Percentiles rank a stretch among this genome's conserved stretches.
Evolutionary conservation across 2,329 filamentous ascomycete species (phyloP).

Genomic region (Xylariaceae sp.): DNA sequence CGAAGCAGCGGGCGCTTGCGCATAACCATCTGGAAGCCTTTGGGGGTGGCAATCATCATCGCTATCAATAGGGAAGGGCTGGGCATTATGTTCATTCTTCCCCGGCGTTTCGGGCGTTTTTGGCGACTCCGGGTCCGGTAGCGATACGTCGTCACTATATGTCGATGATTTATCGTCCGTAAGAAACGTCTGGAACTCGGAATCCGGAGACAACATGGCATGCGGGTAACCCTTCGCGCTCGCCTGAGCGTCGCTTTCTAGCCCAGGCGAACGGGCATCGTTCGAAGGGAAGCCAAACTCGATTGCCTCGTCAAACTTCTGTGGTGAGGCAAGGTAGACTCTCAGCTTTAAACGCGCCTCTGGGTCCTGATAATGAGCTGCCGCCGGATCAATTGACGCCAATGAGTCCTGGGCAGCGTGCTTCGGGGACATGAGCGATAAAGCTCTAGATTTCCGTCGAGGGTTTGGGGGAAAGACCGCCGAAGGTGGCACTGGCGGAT

Average conservation of each 20-base stretch:
- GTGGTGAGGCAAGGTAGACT: conserved; percentile 82
- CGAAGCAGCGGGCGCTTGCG: conserved; percentile 58
- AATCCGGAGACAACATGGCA: conserved; percentile 37
- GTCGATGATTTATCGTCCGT: conserved; percentile 57
- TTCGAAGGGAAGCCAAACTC: conserved; percentile 87
- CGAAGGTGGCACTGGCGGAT: conserved; percentile 33
- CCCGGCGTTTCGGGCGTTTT: conserved; percentile 57
- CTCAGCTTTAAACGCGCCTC: conserved; percentile 85
- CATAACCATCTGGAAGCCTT: conserved; percentile 47
- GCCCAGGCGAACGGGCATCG: conserved; percentile 44
- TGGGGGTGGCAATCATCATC: conserved; percentile 31
- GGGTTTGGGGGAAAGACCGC: conserved; percentile 40
- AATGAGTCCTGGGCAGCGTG: conserved; percentile 49
- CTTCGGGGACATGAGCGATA: conserved; percentile 57
- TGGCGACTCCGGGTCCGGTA: conserved; percentile 62
- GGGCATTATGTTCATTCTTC: conserved; percentile 37
- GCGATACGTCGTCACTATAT: conserved; percentile 58
- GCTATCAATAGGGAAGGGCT: conserved; percentile 35
- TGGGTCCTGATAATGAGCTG: conserved; percentile 86
- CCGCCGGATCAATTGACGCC: conserved; percentile 67
- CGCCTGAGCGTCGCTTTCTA: conserved; percentile 36
- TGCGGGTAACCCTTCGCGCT: conserved; percentile 28
- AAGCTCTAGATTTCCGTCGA: conserved; percentile 56
- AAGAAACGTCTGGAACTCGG: conserved; percentile 50
- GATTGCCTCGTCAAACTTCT: conserved; percentile 94